phyloP scores from a whole-genome alignment of 352 stramenopile species.

The Aphanomyces cochlioides region DNA sequence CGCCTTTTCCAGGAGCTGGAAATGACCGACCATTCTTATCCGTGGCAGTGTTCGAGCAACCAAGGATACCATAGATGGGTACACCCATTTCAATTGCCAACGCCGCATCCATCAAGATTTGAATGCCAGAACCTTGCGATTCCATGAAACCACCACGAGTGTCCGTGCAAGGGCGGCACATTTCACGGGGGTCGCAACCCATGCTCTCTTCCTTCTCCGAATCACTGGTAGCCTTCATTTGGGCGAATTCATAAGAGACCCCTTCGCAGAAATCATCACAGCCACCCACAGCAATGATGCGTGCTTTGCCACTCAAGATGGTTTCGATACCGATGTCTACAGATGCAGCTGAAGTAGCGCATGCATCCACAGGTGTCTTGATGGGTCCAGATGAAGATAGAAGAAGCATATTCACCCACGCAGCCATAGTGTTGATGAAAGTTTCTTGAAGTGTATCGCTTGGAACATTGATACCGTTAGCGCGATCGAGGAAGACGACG shows the following conservation, averaged over 20 bases:
- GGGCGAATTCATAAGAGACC: constrained; percentile 76
- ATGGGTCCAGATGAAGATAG: constrained; percentile 81
- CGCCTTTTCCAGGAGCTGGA: constrained; percentile 74
- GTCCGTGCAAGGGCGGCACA: constrained; percentile 72
- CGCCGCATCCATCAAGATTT: constrained; percentile 81
- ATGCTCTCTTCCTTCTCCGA: constrained; percentile 71
- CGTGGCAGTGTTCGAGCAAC: constrained; percentile 73
- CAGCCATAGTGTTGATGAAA: constrained; percentile 85
- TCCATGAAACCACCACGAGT: constrained; percentile 84
- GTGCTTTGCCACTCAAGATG: constrained; percentile 80
- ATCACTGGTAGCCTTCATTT: constrained; percentile 85
- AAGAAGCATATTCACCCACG: constrained; percentile 87
- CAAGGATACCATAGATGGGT: constrained; percentile 79
- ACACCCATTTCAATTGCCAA: constrained; percentile 80
- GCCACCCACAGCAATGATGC: constrained; percentile 74
- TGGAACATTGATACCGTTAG: constrained; percentile 59
- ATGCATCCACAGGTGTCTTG: constrained; percentile 81
- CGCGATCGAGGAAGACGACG: constrained; percentile 67
- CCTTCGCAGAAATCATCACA: constrained; percentile 85
- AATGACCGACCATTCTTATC: constrained; percentile 84
- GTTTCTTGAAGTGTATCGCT: constrained; percentile 75
- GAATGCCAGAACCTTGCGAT: constrained; percentile 76
- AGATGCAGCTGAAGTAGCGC: constrained; percentile 75
- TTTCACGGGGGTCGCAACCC: constrained; percentile 70
- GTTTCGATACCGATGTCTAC: constrained; percentile 83